Percentiles rank a stretch among this genome's conserved stretches.
phyloP scores from a whole-genome alignment of 495 filamentous ascomycete species.

The Arthonia radiata region DNA sequence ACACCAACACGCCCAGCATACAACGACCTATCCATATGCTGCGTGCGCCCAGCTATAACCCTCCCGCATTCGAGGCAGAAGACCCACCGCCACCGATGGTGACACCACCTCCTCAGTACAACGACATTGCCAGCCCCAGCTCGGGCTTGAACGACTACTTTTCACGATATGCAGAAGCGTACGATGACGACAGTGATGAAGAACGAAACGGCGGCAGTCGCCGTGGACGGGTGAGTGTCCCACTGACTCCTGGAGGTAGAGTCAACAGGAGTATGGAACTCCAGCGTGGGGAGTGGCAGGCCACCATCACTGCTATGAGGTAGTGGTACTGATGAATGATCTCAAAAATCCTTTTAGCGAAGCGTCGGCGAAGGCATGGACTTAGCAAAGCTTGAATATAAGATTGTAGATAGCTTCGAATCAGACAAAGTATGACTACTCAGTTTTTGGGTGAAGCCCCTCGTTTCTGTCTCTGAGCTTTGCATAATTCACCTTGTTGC shows the following conservation, averaged over 20 bases:
- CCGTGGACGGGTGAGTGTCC: slow-evolving; percentile 31
- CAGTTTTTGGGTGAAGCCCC: no score
- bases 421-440: no score
- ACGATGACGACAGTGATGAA: slow-evolving; percentile 27
- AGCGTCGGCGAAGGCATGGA: no score
- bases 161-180: slow-evolving; percentile 34
- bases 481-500: no score
- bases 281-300: no score
- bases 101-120: slow-evolving; percentile 78
- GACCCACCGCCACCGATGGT: slow-evolving; percentile 60
- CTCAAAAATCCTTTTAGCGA: no score
- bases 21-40: slow-evolving; percentile 68
- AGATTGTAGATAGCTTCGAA: no score
- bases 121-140: slow-evolving; percentile 51
- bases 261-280: no score
- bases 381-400: no score
- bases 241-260: slow-evolving; percentile 43
- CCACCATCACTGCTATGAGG: no score
- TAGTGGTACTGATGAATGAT: no score
- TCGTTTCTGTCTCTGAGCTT: no score
- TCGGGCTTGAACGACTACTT: slow-evolving; percentile 84
- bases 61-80: slow-evolving; percentile 74
- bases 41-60: slow-evolving; percentile 69
- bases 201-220: slow-evolving; percentile 10
- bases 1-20: slow-evolving; percentile 5